Evolutionary conservation across 2,329 filamentous ascomycete genomes (phyloP).

Genomic region (Pestalotiopsis fici): DNA sequence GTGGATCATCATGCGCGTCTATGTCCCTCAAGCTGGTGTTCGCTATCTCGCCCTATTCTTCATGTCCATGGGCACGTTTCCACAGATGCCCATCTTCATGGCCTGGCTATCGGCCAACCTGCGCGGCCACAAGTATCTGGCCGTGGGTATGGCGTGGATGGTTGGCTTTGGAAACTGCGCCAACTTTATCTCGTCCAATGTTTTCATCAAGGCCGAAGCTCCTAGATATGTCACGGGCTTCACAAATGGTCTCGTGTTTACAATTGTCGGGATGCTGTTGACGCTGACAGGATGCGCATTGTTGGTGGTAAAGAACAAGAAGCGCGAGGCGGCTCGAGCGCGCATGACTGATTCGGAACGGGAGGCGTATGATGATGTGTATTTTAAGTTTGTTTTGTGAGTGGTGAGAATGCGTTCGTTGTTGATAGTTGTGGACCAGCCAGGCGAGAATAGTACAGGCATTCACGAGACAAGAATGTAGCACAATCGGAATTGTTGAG

Average conservation of each 20-base stretch:
- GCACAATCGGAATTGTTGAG: too few relatives aligned
- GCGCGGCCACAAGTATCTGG: constrained; percentile 38
- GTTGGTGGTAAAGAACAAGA: constrained; percentile 17
- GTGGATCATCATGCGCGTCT: constrained; percentile 28
- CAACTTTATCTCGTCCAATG: constrained; percentile 40
- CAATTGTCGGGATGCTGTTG: constrained; percentile 20
- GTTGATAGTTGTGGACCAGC: neutral
- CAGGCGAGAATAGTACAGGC: neutral
- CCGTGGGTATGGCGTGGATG: constrained; percentile 40
- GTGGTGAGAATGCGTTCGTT: neutral
- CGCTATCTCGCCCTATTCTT: constrained; percentile 29
- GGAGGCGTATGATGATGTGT: constrained; percentile 20
- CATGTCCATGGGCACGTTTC: constrained; percentile 28
- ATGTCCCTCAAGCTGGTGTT: constrained; percentile 21
- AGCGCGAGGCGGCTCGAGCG: constrained; percentile 17
- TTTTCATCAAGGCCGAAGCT: constrained; percentile 38
- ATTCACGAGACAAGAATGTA: neutral
- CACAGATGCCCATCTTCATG: constrained; percentile 28
- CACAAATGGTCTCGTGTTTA: constrained; percentile 33
- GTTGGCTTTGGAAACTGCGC: constrained; percentile 45
- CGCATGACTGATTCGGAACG: constrained; percentile 20
- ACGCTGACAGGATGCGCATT: constrained; percentile 14
- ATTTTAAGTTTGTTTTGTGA: constrained; percentile 26
- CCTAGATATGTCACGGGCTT: constrained; percentile 39
- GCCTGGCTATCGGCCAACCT: constrained; percentile 41